A percentile compares a stretch with the other conserved stretches of the same genome.
These are phyloP conservation scores for Candida neerlandica DNA, from an alignment of 1,139 yeast species.

Conservation along the genomic window DNA sequence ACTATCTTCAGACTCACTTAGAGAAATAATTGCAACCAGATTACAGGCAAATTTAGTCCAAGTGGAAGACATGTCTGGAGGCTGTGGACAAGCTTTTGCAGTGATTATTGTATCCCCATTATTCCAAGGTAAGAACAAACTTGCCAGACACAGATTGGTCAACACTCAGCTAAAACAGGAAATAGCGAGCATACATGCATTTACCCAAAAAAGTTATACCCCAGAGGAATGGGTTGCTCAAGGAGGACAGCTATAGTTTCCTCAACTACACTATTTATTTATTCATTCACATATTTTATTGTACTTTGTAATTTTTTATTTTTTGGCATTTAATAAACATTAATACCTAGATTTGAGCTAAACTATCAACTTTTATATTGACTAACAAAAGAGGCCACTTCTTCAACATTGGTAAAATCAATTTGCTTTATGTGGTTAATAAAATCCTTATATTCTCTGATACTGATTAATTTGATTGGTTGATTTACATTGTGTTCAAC, in stretches of 20 bases:
- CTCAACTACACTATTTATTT: neutral
- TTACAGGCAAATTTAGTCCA: conserved; percentile 57
- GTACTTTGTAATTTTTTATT: neutral
- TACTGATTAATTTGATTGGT: conserved; percentile 13
- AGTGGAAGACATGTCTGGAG: conserved; percentile 77
- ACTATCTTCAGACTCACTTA: conserved; percentile 49
- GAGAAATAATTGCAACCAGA: conserved; percentile 50
- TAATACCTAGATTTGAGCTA: neutral
- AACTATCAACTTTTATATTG: neutral
- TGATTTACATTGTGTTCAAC: neutral
- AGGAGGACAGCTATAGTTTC: conserved; percentile 28
- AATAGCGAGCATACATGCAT: conserved; percentile 87
- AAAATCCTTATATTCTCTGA: conserved; percentile 35
- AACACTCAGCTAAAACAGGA: conserved; percentile 79
- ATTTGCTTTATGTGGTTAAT: conserved; percentile 31
- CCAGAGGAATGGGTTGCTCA: conserved; percentile 67
- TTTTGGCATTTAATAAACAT: neutral
- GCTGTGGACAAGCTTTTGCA: conserved; percentile 87
- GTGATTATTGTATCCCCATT: conserved; percentile 74
- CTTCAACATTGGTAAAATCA: conserved; percentile 27
- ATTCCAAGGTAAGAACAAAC: conserved; percentile 80
- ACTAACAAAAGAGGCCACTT: conserved; percentile 25
- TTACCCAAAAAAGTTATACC: conserved; percentile 85
- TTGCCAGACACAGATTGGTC: conserved; percentile 84
- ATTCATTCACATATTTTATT: neutral